These are phyloP conservation scores for Globisporangium okanoganense DNA, from an alignment of 352 stramenopile species.

Conservation along the genomic window DNA sequence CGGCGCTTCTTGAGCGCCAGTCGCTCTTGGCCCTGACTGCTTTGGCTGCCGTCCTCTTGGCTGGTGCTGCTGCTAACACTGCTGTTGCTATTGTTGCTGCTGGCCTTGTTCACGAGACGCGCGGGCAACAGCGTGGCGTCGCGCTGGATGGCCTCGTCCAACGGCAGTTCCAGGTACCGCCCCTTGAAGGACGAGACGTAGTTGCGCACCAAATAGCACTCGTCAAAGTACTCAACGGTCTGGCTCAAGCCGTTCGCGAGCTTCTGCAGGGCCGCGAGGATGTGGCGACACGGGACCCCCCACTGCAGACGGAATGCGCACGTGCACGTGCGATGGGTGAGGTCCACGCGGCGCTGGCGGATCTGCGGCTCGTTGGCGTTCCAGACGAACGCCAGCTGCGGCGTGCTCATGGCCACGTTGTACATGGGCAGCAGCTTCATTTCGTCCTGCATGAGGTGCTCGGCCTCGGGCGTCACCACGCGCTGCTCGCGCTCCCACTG, in stretches of 20 bases:
- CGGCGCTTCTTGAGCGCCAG: conserved; percentile 26
- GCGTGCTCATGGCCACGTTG: conserved; percentile 39
- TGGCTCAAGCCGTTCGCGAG: conserved; percentile 22
- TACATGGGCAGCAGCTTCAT: conserved; percentile 31
- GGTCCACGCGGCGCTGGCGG: conserved; percentile 39
- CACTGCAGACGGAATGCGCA: conserved; percentile 35
- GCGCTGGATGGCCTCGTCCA: conserved; percentile 27
- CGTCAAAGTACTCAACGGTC: conserved; percentile 42
- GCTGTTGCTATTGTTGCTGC: not conserved
- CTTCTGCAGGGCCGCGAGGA: conserved; percentile 38
- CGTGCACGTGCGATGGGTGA: conserved; percentile 46
- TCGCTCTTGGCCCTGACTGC: not conserved
- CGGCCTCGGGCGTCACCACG: conserved; percentile 36
- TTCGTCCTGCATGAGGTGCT: conserved; percentile 45
- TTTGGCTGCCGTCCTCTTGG: not conserved
- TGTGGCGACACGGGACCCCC: conserved; percentile 41
- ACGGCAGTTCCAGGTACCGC: conserved; percentile 35
- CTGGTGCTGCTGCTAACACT: not conserved
- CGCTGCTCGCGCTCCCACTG: conserved; percentile 39
- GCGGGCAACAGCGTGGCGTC: conserved; percentile 31
- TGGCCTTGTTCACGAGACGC: conserved; percentile 18
- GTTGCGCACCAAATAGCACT: conserved; percentile 43
- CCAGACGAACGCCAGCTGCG: conserved; percentile 48
- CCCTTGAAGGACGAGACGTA: conserved; percentile 38
- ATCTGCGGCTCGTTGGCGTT: conserved; percentile 34